Conservation (phyloP, 306 rosid genomes). For the Trifolium subterraneum region DNA sequence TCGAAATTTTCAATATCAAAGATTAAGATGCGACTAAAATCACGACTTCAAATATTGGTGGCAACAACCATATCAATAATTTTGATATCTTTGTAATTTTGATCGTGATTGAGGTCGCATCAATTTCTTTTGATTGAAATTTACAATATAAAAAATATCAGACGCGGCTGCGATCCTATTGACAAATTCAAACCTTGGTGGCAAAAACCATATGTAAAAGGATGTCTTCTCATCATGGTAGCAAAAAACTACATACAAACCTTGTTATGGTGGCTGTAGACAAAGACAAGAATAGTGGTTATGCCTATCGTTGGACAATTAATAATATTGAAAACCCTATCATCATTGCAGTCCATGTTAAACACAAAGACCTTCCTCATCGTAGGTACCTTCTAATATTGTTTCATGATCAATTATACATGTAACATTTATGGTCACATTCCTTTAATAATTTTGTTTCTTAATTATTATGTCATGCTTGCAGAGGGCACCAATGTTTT, state of each 20-base stretch:
- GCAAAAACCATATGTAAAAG: background rate
- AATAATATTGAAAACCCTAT: slow-evolving; percentile 57
- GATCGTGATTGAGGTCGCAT: background rate
- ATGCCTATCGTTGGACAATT: slow-evolving; percentile 76
- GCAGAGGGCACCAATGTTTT: slow-evolving; percentile 56
- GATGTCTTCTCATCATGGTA: slow-evolving; percentile 50
- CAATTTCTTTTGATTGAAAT: background rate
- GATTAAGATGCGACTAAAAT: background rate
- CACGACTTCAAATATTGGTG: background rate
- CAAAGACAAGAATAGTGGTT: slow-evolving; percentile 69
- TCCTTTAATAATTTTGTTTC: background rate
- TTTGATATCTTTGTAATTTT: background rate
- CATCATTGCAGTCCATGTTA: slow-evolving; percentile 70
- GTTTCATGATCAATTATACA: too few relatives aligned
- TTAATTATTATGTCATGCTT: background rate
- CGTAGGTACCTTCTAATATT: slow-evolving; percentile 73
- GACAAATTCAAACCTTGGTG: background rate
- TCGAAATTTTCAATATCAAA: too few relatives aligned
- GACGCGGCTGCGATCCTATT: background rate
- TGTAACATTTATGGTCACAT: background rate
- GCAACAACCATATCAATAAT: background rate
- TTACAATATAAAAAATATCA: background rate
- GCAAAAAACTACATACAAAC: slow-evolving; percentile 40
- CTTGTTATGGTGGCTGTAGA: slow-evolving; percentile 75
- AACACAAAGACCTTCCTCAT: slow-evolving; percentile 51